These are phyloP conservation scores for Viridothelium virens DNA, from an alignment of 495 filamentous ascomycete genomes.

Conservation along the genomic window DNA sequence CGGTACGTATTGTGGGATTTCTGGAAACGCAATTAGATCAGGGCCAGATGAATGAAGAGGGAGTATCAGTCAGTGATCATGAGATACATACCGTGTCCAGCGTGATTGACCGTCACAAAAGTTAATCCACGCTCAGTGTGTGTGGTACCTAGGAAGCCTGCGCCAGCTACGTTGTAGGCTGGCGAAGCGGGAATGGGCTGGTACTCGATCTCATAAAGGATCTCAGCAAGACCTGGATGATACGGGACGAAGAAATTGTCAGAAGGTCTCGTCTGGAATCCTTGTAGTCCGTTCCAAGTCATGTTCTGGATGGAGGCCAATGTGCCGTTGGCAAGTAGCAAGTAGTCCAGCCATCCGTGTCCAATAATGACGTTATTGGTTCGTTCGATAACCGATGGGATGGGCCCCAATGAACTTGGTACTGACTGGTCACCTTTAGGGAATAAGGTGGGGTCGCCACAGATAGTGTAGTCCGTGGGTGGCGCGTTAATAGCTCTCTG, in stretches of 20 bases:
- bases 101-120: conserved; percentile 28
- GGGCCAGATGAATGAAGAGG: background rate
- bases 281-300: conserved; percentile 67
- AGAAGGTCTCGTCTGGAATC: conserved; percentile 49
- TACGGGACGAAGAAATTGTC: conserved; percentile 61
- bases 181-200: conserved; percentile 18
- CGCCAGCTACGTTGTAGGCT: conserved; percentile 38
- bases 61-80: background rate
- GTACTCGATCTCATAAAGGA: conserved; percentile 18
- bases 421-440: conserved; percentile 17
- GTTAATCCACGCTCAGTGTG: conserved; percentile 50
- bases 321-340: conserved; percentile 58
- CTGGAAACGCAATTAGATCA: conserved; percentile 22
- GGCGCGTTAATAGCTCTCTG: conserved; percentile 54
- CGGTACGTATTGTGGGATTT: conserved; percentile 36
- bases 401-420: conserved; percentile 12
- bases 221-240: conserved; percentile 34
- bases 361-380: conserved; percentile 60
- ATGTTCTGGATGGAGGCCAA: conserved; percentile 71
- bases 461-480: conserved; percentile 24
- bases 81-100: conserved; percentile 24
- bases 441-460: conserved; percentile 19
- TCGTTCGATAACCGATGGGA: conserved; percentile 60
- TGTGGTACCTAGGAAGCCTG: conserved; percentile 54
- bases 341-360: conserved; percentile 58